Evolutionary conservation across 148 eudicot genomes (phyloP), one percentile per base, ranked within the genome.

Genomic region (Vaccinium myrtillus): DNA sequence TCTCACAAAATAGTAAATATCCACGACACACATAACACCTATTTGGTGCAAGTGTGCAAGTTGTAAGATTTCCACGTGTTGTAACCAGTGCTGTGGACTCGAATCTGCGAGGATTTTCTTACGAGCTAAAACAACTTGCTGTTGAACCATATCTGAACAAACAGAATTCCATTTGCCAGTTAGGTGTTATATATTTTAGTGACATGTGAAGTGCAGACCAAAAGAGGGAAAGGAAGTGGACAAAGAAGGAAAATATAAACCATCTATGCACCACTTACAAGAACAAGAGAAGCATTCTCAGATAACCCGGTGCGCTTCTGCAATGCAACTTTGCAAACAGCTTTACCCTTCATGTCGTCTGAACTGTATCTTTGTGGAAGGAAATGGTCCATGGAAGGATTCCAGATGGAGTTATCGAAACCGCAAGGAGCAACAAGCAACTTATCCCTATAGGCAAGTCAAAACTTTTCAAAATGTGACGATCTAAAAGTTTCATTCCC

Each of bases 261-360:
- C 61, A 51, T 19, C 49, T 48, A 55, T 39, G 23, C 55, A 46
- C 73, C 80, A 87, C 96, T 88, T 86, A 93, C 94, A 86, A 92
- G 86, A 82, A 88, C 80, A 65, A 77, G 61, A 39, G 93, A 86
- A 81, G 83, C 78, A 83, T 88, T 65, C 79, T 91, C 90, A 58
- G 84, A 78, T 83, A 93, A 84, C 11, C 84, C 88, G 80, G 85
- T 23, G 8, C 76, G 88, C 83, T 80, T 84, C 88, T 93, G 95
- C 82, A 93, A 75, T 75, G 88, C 80, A 71, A 55, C 87, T 88
- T 93, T 93, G 84, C 92, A 93, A 61, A 85, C 85, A 84, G 89
- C 76, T 85, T 93, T 93, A 73, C 95, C 94, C 59, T 86, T 87
- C 93, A 92, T 85, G 78, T 92, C 91, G 69, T 88, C 87, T 27